Evolutionary conservation across 768 basidiomycete species (phyloP), one percentile per base, ranked within the genome.

Genomic region (Mrakia gelida): DNA sequence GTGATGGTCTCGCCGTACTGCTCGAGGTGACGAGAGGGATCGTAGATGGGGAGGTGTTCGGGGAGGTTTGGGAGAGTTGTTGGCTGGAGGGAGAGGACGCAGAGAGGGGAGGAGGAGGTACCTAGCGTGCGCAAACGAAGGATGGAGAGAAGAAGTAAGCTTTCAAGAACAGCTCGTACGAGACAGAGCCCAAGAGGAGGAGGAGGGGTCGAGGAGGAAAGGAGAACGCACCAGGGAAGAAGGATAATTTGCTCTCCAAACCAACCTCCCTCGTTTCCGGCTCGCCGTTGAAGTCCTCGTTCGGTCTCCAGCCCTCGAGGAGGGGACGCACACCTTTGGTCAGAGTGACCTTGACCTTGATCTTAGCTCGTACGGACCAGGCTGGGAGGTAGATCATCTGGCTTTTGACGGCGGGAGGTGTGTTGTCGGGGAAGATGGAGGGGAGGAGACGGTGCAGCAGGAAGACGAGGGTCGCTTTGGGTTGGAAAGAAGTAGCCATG

Each of bases 151-250:
- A 16, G 1, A 13, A 45, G 1, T 45, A 10, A 45, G 45, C 45
- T 45, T 45, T 13, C 11, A 10, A 11, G n/a, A n/a, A n/a, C n/a
- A n/a, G 45, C 45, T 45, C 11, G 45, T 45, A 45, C 9, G 15
- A 16, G 9, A 6, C 11, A 45, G 45, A 45, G n/a, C n/a, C n/a
- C n/a, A n/a, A n/a, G n/a, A n/a, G n/a, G n/a, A n/a, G n/a, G n/a
- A n/a, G n/a, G n/a, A n/a, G n/a, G n/a, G n/a, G n/a, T n/a, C n/a
- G n/a, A n/a, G n/a, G n/a, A n/a, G n/a, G n/a, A n/a, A n/a, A n/a
- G n/a, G n/a, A n/a, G n/a, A n/a, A 45, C 45, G 4, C 45, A 68
- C 65, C 65, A 10, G 65, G 65, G 38, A 68, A 68, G 65, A 38
- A 68, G 10, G 65, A 41, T 38, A 68, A 41, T 5, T 68, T 38